Evolutionary conservation across 2,329 filamentous ascomycete species (phyloP).

Genomic region (Fusarium sp.): DNA sequence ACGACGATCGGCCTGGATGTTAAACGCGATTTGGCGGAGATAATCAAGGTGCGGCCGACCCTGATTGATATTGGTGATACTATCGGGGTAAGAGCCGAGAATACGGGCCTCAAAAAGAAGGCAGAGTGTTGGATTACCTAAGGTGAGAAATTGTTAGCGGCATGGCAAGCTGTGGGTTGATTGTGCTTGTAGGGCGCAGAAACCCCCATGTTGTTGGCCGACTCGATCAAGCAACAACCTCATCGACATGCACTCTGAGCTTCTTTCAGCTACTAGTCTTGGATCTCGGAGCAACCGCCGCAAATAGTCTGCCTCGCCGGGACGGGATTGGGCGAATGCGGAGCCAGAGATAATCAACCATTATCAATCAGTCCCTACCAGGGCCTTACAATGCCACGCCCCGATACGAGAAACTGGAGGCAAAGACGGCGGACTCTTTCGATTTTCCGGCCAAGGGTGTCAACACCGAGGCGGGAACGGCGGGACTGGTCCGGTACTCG

Average conservation of each 20-base stretch:
- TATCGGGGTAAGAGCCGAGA: not conserved
- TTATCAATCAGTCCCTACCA: constrained; percentile 2
- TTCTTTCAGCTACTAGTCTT: not conserved
- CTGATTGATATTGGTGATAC: not conserved
- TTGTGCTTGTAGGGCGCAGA: not conserved
- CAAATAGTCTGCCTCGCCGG: not conserved
- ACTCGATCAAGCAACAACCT: not conserved
- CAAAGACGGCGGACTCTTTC: not conserved
- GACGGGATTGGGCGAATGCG: not conserved
- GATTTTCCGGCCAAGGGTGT: not conserved
- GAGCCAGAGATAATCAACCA: constrained; percentile 2
- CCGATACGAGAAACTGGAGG: not conserved
- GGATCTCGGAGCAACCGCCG: constrained; percentile 3
- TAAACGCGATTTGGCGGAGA: not conserved
- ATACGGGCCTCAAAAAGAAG: not conserved
- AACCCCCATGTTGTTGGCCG: not conserved
- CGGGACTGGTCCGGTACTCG: constrained; percentile 1
- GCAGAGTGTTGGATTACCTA: not conserved
- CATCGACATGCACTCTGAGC: not conserved
- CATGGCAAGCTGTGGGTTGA: not conserved
- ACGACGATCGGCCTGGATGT: not conserved
- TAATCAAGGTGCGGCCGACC: not conserved
- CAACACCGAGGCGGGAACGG: not conserved
- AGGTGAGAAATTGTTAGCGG: not conserved
- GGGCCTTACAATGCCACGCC: not conserved